Conservation (phyloP, 2,329 filamentous ascomycete genomes). For the Beauveria sp. region DNA sequence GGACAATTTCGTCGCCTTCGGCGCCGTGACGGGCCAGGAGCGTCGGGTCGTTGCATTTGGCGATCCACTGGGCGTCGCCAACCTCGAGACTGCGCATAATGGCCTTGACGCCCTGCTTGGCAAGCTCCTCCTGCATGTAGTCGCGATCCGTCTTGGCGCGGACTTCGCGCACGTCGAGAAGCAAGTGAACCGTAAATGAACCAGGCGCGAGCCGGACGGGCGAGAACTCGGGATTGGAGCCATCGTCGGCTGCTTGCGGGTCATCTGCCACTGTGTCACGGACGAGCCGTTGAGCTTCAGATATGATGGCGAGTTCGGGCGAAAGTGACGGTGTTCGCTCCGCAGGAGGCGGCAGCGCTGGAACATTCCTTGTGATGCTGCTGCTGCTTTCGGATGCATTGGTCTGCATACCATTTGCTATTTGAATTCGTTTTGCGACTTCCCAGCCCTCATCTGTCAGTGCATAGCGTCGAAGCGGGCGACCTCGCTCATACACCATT, state of each 20-base stretch:
- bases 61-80: constrained; percentile 74
- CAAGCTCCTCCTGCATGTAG: constrained; percentile 67
- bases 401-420: constrained; percentile 33
- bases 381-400: constrained; percentile 16
- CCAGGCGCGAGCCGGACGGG: constrained; percentile 57
- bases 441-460: constrained; percentile 76
- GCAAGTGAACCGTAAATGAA: constrained; percentile 63
- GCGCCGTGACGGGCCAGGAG: constrained; percentile 49
- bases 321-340: constrained; percentile 15
- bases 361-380: not conserved
- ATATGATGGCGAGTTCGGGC: constrained; percentile 13
- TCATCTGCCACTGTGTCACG: constrained; percentile 7
- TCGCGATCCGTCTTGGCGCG: constrained; percentile 65
- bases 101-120: constrained; percentile 56
- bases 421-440: constrained; percentile 57
- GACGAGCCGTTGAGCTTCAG: not conserved
- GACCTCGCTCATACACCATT: constrained; percentile 62
- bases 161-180: constrained; percentile 70
- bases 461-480: constrained; percentile 59
- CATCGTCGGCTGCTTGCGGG: not conserved
- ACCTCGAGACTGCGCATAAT: constrained; percentile 63
- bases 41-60: constrained; percentile 56
- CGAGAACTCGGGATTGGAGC: constrained; percentile 39
- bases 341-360: constrained; percentile 6
- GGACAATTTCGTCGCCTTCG: constrained; percentile 61